A percentile compares a stretch with the other conserved stretches of the same genome.
phyloP scores from a whole-genome alignment of 2,329 filamentous ascomycete species.

The Aspergillus alliaceus region DNA sequence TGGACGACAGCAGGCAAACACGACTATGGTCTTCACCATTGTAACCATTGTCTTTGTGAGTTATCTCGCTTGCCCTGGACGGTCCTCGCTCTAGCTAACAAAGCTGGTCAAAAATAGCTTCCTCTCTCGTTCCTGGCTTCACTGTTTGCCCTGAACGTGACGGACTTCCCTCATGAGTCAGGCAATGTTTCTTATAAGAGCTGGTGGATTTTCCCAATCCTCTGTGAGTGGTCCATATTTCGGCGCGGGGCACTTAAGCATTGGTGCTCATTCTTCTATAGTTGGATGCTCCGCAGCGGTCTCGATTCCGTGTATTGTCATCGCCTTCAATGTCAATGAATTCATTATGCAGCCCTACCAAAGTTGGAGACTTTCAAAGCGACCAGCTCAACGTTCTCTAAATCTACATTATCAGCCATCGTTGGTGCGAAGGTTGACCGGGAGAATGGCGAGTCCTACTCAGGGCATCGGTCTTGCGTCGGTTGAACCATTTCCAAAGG shows the following conservation, averaged over 20 bases:
- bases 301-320: background rate
- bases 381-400: background rate
- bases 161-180: constrained; percentile 14
- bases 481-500: background rate
- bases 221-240: constrained; percentile 9
- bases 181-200: constrained; percentile 6
- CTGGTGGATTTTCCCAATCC: constrained; percentile 17
- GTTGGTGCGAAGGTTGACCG: background rate
- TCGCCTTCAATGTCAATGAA: background rate
- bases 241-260: no score
- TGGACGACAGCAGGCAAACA: constrained; percentile 14
- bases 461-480: background rate
- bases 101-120: background rate
- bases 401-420: background rate
- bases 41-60: constrained; percentile 19
- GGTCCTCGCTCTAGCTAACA: no score
- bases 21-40: constrained; percentile 19
- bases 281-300: background rate
- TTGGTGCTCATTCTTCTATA: background rate
- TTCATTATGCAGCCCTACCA: background rate
- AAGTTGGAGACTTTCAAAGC: background rate
- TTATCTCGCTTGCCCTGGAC: background rate
- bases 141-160: constrained; percentile 18
- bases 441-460: background rate
- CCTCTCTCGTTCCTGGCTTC: constrained; percentile 19